Evolutionary conservation across 495 filamentous ascomycete genomes (phyloP).

Genomic region (Cladorrhinum samala): DNA sequence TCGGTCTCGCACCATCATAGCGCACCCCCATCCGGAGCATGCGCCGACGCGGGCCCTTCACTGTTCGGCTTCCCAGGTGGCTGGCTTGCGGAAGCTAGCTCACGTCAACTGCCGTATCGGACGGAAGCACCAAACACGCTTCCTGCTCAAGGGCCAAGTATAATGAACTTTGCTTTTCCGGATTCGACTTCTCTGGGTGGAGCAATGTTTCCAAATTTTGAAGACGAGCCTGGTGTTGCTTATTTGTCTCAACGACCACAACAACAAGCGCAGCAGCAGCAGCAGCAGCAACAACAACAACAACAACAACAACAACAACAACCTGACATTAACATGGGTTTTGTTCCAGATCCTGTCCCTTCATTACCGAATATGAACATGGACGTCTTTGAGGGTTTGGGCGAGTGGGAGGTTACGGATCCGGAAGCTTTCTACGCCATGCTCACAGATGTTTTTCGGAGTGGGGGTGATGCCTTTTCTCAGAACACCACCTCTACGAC

Average conservation of each 20-base stretch:
- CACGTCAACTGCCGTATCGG: slow-evolving; percentile 6
- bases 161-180: background rate
- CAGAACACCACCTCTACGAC: background rate
- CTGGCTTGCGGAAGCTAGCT: background rate
- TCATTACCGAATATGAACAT: background rate
- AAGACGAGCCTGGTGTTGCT: background rate
- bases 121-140: background rate
- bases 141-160: background rate
- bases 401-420: slow-evolving; percentile 2
- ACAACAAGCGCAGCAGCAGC: background rate
- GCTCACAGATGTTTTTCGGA: background rate
- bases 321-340: no score
- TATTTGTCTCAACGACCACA: background rate
- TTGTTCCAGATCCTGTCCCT: background rate
- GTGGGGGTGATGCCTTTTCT: no score
- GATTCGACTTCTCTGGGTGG: background rate
- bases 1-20: background rate
- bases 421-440: slow-evolving; percentile 6
- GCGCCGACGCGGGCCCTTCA: no score
- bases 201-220: background rate
- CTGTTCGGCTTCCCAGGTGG: background rate
- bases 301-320: no score
- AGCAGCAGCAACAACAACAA: background rate
- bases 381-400: slow-evolving; percentile 2
- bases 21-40: no score